Evolutionary conservation across 2,329 filamentous ascomycete species (phyloP).

Genomic region (Cryphonectria carpinicola): DNA sequence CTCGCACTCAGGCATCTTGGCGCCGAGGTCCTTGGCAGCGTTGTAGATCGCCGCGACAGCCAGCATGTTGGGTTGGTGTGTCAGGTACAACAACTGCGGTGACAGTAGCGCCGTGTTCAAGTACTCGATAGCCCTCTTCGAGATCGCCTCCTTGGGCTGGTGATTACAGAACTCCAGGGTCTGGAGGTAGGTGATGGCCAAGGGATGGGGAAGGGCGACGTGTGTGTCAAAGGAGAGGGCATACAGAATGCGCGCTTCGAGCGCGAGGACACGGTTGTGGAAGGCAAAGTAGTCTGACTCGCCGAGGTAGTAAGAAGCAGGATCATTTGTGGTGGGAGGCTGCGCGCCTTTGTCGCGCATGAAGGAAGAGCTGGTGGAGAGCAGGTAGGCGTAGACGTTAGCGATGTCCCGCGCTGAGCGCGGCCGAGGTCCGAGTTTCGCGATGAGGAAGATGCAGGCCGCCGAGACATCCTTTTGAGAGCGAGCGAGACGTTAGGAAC

Average conservation of each 20-base stretch:
- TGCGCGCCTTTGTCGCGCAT: constrained; percentile 44
- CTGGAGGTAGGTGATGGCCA: constrained; percentile 91
- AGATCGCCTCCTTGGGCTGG: constrained; percentile 54
- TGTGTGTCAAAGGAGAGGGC: constrained; percentile 81
- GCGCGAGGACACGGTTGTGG: constrained; percentile 67
- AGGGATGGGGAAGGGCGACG: constrained; percentile 81
- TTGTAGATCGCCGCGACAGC: constrained; percentile 90
- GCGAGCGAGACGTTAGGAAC: constrained; percentile 22
- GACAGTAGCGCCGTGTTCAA: constrained; percentile 86
- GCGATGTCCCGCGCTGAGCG: constrained; percentile 78
- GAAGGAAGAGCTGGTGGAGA: constrained; percentile 63
- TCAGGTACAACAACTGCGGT: constrained; percentile 87
- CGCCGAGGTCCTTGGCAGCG: constrained; percentile 75
- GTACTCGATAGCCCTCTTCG: constrained; percentile 70
- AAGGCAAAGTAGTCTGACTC: constrained; percentile 72
- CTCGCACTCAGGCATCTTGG: constrained; percentile 78
- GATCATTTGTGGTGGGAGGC: constrained; percentile 42
- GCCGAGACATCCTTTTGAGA: constrained; percentile 73
- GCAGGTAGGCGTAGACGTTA: constrained; percentile 83
- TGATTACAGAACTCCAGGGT: constrained; percentile 69
- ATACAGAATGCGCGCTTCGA: constrained; percentile 77
- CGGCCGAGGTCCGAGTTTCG: constrained; percentile 80
- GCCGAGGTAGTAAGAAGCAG: constrained; percentile 68
- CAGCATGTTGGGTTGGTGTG: constrained; percentile 84
- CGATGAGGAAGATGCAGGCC: constrained; percentile 76